phyloP scores from a whole-genome alignment of 2,329 filamentous ascomycete genomes.

The Polytolypa hystricis region DNA sequence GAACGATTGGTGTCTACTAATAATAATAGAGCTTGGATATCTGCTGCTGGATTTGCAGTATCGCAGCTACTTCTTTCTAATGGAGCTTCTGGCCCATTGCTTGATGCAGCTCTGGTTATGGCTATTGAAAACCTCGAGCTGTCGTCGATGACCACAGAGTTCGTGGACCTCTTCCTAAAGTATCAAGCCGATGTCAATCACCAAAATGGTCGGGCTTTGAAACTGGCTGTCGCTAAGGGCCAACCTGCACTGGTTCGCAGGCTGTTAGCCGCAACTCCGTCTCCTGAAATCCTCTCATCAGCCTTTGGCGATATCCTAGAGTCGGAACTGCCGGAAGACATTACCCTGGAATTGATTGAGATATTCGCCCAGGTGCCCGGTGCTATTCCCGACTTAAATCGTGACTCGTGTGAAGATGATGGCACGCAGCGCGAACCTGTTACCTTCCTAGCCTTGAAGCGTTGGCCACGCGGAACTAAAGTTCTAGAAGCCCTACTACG shows the following conservation, averaged over 20 bases:
- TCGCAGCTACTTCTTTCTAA: constrained; percentile 37
- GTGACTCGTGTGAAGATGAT: constrained; percentile 36
- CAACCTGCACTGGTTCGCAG: constrained; percentile 31
- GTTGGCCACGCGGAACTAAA: constrained; percentile 44
- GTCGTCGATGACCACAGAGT: constrained; percentile 28
- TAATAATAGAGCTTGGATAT: constrained; percentile 33
- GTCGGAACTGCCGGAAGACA: constrained; percentile 39
- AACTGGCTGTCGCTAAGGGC: constrained; percentile 43
- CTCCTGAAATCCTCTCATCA: constrained; percentile 37
- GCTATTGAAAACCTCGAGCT: constrained; percentile 36
- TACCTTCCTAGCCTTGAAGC: constrained; percentile 42
- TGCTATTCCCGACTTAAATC: constrained; percentile 7
- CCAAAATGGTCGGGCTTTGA: constrained; percentile 39
- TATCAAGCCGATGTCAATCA: constrained; percentile 40
- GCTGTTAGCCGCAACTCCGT: constrained; percentile 7
- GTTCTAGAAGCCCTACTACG: constrained; percentile 46
- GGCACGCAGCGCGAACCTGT: constrained; percentile 37
- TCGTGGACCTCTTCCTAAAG: constrained; percentile 30
- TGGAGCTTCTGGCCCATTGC: constrained; percentile 22
- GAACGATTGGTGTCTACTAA: constrained; percentile 7
- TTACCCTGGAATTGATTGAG: constrained; percentile 40
- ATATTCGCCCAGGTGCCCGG: constrained; percentile 31
- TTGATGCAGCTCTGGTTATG: constrained; percentile 37
- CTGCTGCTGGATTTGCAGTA: constrained; percentile 39
- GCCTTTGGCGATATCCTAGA: constrained; percentile 49